Evolutionary conservation across 2,329 filamentous ascomycete species (phyloP).

Genomic region (Penicillium sp.): DNA sequence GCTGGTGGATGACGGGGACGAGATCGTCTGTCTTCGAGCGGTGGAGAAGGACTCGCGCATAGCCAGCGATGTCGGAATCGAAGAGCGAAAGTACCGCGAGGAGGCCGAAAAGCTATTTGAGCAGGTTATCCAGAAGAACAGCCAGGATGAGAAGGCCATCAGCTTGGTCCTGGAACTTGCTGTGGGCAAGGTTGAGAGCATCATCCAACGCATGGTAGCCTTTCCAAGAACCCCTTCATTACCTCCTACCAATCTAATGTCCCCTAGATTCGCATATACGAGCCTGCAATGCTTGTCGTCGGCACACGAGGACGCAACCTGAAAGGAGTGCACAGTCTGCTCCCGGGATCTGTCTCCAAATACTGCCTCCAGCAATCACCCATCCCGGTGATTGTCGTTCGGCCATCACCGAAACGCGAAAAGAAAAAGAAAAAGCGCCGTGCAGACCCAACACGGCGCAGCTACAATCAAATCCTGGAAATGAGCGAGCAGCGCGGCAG

Average conservation of each 20-base stretch:
- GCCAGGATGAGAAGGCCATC: slow-evolving; percentile 73
- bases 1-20: slow-evolving; percentile 88
- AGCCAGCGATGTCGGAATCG: slow-evolving; percentile 59
- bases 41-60: slow-evolving; percentile 79
- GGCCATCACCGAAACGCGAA: slow-evolving; percentile 80
- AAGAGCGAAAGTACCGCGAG: slow-evolving; percentile 69
- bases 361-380: slow-evolving; percentile 93
- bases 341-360: slow-evolving; percentile 88
- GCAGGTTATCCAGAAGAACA: slow-evolving; percentile 76
- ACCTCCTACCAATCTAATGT: slow-evolving; percentile 16
- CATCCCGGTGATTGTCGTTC: slow-evolving; percentile 87
- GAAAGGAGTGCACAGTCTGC: slow-evolving; percentile 79
- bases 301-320: slow-evolving; percentile 82
- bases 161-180: slow-evolving; percentile 83
- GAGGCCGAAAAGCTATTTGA: slow-evolving; percentile 75
- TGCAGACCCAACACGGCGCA: slow-evolving; percentile 71
- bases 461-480: slow-evolving; percentile 75
- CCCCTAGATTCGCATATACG: slow-evolving; percentile 79
- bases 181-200: slow-evolving; percentile 83
- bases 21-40: slow-evolving; percentile 86
- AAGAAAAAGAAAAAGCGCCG: slow-evolving; percentile 87
- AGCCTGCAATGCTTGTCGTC: slow-evolving; percentile 86
- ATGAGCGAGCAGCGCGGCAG: slow-evolving; percentile 56
- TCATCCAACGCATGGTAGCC: slow-evolving; percentile 83
- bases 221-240: not conserved